Percentiles rank a stretch among this genome's conserved stretches.
Conservation (phyloP, 768 basidiomycete genomes). For the Phlegmacium glaucopus region DNA sequence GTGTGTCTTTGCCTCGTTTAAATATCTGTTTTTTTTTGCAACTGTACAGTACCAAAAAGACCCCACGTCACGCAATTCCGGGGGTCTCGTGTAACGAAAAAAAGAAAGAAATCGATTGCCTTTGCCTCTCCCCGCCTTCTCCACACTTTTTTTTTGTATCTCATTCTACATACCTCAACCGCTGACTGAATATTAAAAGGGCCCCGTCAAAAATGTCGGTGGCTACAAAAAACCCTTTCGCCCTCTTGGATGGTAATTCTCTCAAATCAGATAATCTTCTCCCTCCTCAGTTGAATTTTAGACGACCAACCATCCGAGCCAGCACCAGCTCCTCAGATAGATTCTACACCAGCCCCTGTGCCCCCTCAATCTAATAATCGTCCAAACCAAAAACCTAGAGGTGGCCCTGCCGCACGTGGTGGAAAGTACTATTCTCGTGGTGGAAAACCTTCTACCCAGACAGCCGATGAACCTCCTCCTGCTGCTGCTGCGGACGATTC, state of each 20-base stretch:
- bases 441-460: slow-evolving; percentile 39
- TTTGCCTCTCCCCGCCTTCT: slow-evolving; percentile 1
- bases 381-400: slow-evolving; percentile 29
- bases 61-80: slow-evolving; percentile 35
- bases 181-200: slow-evolving; percentile 33
- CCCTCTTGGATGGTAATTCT: slow-evolving; percentile 71
- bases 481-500: slow-evolving; percentile 30
- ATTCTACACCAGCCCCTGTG: slow-evolving; percentile 34
- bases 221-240: slow-evolving; percentile 85
- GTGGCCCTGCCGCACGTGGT: slow-evolving; percentile 25
- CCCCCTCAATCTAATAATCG: slow-evolving; percentile 53
- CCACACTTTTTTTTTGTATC: too few species aligned
- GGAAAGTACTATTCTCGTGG: slow-evolving; percentile 73
- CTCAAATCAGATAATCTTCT: slow-evolving; percentile 10
- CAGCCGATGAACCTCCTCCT: slow-evolving; percentile 26
- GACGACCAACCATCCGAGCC: slow-evolving; percentile 46
- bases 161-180: slow-evolving; percentile 14
- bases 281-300: slow-evolving; percentile 9
- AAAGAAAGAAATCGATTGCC: too few species aligned
- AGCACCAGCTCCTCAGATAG: slow-evolving; percentile 19
- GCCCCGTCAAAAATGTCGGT: slow-evolving; percentile 86
- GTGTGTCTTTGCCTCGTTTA: too few species aligned
- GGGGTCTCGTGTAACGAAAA: slow-evolving; percentile 16
- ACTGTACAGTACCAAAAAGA: slow-evolving; percentile 49
- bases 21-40: too few species aligned